Conservation (phyloP, 345 rosid species). For the Cardiospermum halicacabum region DNA sequence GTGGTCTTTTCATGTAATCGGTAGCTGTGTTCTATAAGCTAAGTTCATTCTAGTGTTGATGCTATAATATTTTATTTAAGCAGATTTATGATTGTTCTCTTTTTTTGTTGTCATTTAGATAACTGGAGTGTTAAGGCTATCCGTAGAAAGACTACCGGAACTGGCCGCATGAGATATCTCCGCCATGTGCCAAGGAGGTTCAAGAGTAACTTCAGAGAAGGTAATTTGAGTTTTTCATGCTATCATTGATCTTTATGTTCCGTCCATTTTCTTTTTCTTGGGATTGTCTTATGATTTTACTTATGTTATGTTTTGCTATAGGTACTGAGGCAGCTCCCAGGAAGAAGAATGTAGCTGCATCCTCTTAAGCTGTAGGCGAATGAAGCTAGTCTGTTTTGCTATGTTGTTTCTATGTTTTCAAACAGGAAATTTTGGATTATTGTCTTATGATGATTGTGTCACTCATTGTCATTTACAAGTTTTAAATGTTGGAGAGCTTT, state of each 20-base stretch:
- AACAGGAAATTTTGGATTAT: constrained; percentile 18
- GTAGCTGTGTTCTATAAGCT: neutral
- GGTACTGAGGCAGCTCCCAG: constrained; percentile 76
- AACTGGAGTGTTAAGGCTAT: constrained; percentile 85
- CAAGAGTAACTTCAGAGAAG: constrained; percentile 80
- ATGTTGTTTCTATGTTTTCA: constrained; percentile 14
- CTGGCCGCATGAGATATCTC: constrained; percentile 76
- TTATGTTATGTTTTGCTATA: constrained; percentile 4
- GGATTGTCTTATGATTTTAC: neutral
- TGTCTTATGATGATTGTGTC: constrained; percentile 3
- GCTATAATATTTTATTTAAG: neutral
- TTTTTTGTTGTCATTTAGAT: constrained; percentile 22
- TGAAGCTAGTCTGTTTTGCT: constrained; percentile 7
- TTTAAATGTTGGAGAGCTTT: constrained; percentile 1
- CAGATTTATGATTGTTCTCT: neutral
- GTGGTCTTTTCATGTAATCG: no score
- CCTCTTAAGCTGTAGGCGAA: constrained; percentile 25
- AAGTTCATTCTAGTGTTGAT: neutral
- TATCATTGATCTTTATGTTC: neutral
- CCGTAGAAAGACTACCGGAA: constrained; percentile 75
- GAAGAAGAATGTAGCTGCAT: constrained; percentile 41
- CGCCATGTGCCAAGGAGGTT: constrained; percentile 68
- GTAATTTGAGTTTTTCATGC: constrained; percentile 14
- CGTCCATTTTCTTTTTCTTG: neutral
- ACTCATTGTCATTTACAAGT: neutral